Base-by-base conservation (phyloP, 768 basidiomycete genomes). In the Boletellus ananas region DNA sequence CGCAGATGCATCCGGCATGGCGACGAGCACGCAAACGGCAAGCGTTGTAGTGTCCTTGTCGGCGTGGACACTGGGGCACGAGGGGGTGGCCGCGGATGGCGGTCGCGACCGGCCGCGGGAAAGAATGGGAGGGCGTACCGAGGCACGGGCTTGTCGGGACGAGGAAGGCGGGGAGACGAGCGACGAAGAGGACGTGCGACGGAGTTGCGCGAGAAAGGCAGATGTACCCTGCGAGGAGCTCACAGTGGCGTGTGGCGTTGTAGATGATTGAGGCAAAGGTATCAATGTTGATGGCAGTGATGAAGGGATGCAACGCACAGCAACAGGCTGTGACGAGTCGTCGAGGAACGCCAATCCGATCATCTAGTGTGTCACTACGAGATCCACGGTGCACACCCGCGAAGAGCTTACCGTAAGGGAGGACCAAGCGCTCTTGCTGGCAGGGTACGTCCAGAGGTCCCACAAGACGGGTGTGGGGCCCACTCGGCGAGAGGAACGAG, bases 1-100 rank as follows among this genome's bases (percentile, higher is more conserved):
- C 2, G 55, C 33, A 3, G 51, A 47, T 14, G 35, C 27, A 25
- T 61, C 51, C 20, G 62, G 62, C 62, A 63, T 64, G 29, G 59
- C 55, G 31, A 63, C 42, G 16, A 63, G 52, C 3, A 63, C 47
- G 27, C 50, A 64, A 4, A 64, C 44, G 10, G 51, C 13, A 18
- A 63, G 21, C 0, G 36, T 50, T 1, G 44, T 40, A 2, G 47
- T 8, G 3, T 52, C 49, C 20, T 47, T 48, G 43, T 52, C 50
- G 14, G 20, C 16, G 8, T 2, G 21, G 9, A 16, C 0, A n/a
- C 12, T 34, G 13, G 43, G 17, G 17, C 46, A 39, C n/a, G 47
- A 16, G 2, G 52, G n/a, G 13, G 11, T 34, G 18, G 50, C 33
- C 10, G 8, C 14, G 10, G 29, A 6, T 8, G 25, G 37, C 5